phyloP scores from a whole-genome alignment of 257 asterid species.

The Solanum tacnaense region DNA sequence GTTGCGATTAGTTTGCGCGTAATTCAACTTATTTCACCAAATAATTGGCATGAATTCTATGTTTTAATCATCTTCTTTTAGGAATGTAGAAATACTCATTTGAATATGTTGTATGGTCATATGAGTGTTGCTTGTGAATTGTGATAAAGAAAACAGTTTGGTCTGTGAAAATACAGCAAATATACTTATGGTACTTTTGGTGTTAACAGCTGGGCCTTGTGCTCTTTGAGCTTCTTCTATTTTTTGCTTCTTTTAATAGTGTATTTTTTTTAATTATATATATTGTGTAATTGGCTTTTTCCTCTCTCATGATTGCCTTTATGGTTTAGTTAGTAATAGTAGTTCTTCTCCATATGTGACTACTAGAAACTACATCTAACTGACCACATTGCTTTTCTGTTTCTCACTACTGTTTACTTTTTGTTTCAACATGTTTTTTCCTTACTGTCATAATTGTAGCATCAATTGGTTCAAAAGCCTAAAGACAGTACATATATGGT shows the following conservation, averaged over 20 bases:
- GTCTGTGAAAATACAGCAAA: not conserved
- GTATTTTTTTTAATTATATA: not conserved
- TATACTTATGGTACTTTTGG: constrained; percentile 3
- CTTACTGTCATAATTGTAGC: not conserved
- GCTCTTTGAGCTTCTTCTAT: not conserved
- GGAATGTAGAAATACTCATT: not conserved
- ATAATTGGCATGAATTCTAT: not conserved
- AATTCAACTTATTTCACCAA: not conserved
- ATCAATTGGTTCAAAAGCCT: not conserved
- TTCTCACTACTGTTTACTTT: not conserved
- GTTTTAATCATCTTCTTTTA: not conserved
- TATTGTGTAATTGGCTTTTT: not conserved
- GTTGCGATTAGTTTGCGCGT: not conserved
- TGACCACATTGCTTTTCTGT: not conserved
- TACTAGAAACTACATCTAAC: not conserved
- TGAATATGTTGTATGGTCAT: not conserved
- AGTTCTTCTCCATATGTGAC: not conserved
- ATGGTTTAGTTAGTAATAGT: not conserved
- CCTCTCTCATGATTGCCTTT: constrained; percentile 1
- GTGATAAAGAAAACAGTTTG: not conserved
- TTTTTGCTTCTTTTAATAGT: not conserved
- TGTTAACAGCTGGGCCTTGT: constrained; percentile 8
- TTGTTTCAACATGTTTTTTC: not conserved
- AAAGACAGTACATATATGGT: not conserved
- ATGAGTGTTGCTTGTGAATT: constrained; percentile 5